Evolutionary conservation across 495 filamentous ascomycete genomes (phyloP).

Genomic region (Aspergillus egyptiacus): DNA sequence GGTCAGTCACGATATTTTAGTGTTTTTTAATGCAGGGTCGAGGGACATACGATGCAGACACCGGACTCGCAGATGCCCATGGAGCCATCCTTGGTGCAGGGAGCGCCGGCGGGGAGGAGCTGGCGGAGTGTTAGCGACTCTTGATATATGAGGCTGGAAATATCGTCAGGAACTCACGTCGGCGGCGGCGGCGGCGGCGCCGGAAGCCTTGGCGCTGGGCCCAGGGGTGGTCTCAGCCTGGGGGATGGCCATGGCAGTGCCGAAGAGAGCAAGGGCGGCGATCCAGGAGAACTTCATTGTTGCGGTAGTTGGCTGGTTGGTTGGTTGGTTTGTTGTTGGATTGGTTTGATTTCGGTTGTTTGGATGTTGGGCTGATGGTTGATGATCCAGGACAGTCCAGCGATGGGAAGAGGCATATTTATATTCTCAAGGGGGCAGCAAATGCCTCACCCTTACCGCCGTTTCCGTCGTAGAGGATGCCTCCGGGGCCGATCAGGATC

Average conservation of each 20-base stretch:
- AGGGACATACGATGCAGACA: slow-evolving; percentile 7
- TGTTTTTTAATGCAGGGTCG: background rate
- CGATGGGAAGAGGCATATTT: background rate
- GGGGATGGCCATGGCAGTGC: slow-evolving; percentile 7
- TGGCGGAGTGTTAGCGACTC: background rate
- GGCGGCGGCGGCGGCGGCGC: no score
- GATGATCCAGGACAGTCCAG: background rate
- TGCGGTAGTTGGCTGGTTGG: background rate
- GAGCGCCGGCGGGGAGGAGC: slow-evolving; percentile 2
- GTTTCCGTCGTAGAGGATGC: no score
- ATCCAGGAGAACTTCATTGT: slow-evolving; percentile 9
- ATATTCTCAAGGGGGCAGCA: no score
- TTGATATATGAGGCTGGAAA: no score
- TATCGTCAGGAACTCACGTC: no score
- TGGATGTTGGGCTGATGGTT: background rate
- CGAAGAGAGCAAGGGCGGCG: slow-evolving; percentile 6
- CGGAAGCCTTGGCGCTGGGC: no score
- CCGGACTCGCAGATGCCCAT: slow-evolving; percentile 9
- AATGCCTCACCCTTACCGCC: no score
- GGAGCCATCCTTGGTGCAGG: slow-evolving; percentile 5
- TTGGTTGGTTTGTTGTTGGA: background rate
- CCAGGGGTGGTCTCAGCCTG: no score
- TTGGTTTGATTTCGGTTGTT: no score
- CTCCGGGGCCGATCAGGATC: no score
- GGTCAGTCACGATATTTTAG: background rate